phyloP scores from a whole-genome alignment of 257 asterid genomes.

The Osmanthus fragrans region DNA sequence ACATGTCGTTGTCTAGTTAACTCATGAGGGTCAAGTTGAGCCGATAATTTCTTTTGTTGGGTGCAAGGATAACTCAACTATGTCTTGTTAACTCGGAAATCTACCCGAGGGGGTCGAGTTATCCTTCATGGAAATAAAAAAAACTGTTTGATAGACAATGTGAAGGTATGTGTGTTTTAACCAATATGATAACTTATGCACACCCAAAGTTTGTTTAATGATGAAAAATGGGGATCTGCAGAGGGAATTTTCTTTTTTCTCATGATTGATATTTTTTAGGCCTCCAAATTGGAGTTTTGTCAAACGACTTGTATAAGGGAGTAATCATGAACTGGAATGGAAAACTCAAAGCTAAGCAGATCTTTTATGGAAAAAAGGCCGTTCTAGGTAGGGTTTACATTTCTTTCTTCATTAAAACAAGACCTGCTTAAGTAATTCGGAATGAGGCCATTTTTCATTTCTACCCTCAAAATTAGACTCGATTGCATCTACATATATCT shows the following conservation, averaged over 20 bases:
- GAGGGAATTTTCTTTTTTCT: background rate
- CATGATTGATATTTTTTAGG: background rate
- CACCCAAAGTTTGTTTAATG: too few species aligned
- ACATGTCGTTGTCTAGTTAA: too few species aligned
- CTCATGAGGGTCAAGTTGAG: too few species aligned
- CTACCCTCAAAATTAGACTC: background rate
- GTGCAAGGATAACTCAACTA: too few species aligned
- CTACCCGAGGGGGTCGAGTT: too few species aligned
- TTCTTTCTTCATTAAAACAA: background rate
- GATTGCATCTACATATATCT: background rate
- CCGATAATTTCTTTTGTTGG: too few species aligned
- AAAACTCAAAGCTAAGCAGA: background rate
- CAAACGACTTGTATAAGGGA: background rate
- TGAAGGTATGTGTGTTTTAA: too few species aligned
- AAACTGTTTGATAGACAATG: too few species aligned
- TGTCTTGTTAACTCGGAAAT: too few species aligned
- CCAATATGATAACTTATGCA: too few species aligned
- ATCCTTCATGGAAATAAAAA: too few species aligned
- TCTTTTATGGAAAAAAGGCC: background rate
- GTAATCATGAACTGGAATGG: background rate
- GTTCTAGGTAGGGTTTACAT: background rate
- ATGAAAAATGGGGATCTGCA: background rate
- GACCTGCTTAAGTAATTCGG: background rate
- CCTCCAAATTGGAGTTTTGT: background rate
- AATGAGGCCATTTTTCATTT: background rate